Base-by-base conservation (phyloP, 2,329 filamentous ascomycete species). In the Aspergillus aculeatus region DNA sequence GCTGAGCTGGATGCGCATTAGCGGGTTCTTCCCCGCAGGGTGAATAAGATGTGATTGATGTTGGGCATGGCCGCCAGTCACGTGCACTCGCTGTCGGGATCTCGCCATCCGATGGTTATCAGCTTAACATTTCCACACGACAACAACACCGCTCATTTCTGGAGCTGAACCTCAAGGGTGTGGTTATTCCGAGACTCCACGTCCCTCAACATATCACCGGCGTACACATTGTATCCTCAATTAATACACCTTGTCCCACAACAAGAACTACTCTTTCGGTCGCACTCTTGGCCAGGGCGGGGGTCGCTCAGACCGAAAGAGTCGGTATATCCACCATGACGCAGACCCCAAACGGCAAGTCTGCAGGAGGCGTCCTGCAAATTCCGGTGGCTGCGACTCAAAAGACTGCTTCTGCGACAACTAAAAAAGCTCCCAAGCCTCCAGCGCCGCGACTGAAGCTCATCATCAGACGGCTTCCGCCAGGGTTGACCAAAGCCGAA, bases 391-490 rank as follows among this genome's bases (percentile, higher is more conserved):
- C 78, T 23, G 78, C 81, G 47, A 78, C 80, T 2, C 80, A 75
- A 67, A 80, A 73, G 71, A 69, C 77, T n/a, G 67, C 73, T 41
- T 75, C 80, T 49, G 60, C 77, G 31, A 64, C 79, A 3, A 69
- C 77, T 50, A 87, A 82, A 73, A 75, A 79, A 55, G 68, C 71
- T 5, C 68, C 76, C 41, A 78, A 79, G 57, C 72, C 72, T 3
- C 74, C 83, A 2, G 75, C 81, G 19, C 83, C 87, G 58, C 89
- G 91, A 19, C 84, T 96, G 70, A 98, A 98, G 80, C 83, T 96
- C 12, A 82, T 96, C 24, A 82, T 97, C 57, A 87, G 96, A 55
- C 86, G 94, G 59, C 84, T 99, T 4, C 91, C 95, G 10, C 93
- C 95, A 1, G 91, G 89, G 9, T 82, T 99, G 73, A 96, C 90